Evolutionary conservation across 2,329 filamentous ascomycete species (phyloP).

Genomic region (Alternaria gansuensis): DNA sequence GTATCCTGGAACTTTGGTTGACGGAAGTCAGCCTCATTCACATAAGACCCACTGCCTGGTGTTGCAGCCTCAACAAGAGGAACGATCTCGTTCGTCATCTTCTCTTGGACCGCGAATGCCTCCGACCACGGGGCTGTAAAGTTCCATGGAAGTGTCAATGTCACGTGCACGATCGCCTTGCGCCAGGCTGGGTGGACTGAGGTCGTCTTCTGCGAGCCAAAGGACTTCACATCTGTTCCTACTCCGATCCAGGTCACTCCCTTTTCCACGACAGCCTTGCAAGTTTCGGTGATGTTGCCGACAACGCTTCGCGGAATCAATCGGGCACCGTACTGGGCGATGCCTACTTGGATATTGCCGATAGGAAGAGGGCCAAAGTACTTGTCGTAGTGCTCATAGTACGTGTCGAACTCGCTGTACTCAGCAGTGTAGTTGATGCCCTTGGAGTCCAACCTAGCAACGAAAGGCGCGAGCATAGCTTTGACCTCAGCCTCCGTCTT

Average conservation of each 20-base stretch:
- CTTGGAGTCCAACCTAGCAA: constrained; percentile 23
- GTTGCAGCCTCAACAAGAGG: constrained; percentile 33
- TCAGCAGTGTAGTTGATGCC: constrained; percentile 26
- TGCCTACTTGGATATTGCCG: constrained; percentile 33
- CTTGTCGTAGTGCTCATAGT: constrained; percentile 38
- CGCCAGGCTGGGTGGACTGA: constrained; percentile 39
- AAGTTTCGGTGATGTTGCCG: constrained; percentile 24
- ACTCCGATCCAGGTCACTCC: constrained; percentile 35
- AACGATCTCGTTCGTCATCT: constrained; percentile 30
- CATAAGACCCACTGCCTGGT: constrained; percentile 33
- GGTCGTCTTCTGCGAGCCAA: constrained; percentile 28
- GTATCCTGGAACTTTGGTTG: constrained; percentile 33
- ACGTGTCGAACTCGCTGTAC: constrained; percentile 27
- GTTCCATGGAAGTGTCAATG: constrained; percentile 31
- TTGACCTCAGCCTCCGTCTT: constrained; percentile 25
- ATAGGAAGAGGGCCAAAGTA: constrained; percentile 35
- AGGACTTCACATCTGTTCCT: constrained; percentile 23
- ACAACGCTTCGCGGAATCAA: constrained; percentile 31
- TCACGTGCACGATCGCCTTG: constrained; percentile 30
- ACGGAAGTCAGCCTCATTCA: constrained; percentile 41
- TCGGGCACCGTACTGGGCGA: constrained; percentile 30
- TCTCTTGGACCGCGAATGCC: constrained; percentile 24
- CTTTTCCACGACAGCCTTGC: constrained; percentile 27
- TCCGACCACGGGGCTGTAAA: constrained; percentile 34
- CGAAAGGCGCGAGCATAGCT: constrained; percentile 30